Evolutionary conservation across 78 protist species (phyloP).

Genomic region (Planoprotostelium fungivorum): DNA sequence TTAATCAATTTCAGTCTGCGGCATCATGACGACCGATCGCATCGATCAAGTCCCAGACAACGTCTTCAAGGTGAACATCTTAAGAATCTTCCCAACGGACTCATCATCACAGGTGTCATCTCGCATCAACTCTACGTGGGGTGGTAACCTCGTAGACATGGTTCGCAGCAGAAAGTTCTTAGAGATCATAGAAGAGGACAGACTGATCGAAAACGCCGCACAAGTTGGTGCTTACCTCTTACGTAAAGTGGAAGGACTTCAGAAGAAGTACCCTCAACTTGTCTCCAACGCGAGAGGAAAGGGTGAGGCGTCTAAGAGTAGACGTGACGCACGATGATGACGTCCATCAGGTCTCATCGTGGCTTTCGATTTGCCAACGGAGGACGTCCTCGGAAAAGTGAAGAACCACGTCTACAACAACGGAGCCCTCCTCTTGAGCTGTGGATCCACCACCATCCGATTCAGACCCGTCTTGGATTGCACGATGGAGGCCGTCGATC

Average conservation of each 20-base stretch:
- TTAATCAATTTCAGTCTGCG: neutral
- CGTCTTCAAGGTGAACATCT: slow-evolving; percentile 5
- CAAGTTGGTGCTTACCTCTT: slow-evolving; percentile 13
- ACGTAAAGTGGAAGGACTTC: slow-evolving; percentile 1
- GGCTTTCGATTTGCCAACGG: slow-evolving; percentile 5
- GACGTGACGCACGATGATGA: neutral
- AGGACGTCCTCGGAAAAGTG: neutral
- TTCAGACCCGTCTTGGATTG: slow-evolving; percentile 12
- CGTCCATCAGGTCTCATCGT: neutral
- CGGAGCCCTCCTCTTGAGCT: slow-evolving; percentile 7
- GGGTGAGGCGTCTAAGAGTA: neutral
- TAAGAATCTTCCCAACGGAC: neutral
- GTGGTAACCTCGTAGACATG: slow-evolving; percentile 21
- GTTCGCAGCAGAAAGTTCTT: slow-evolving; percentile 6
- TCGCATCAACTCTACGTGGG: slow-evolving; percentile 24
- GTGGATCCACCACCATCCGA: slow-evolving; percentile 14
- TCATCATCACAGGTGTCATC: slow-evolving; percentile 5
- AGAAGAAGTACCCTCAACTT: neutral
- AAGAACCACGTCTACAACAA: neutral
- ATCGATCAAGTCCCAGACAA: slow-evolving; percentile 7
- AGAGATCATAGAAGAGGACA: slow-evolving; percentile 20
- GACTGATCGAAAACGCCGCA: slow-evolving; percentile 11
- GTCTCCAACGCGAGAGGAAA: slow-evolving; percentile 15
- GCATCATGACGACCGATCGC: slow-evolving; percentile 15
- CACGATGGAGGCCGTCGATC: slow-evolving; percentile 5